phyloP scores from a whole-genome alignment of 345 rosid species.

The Gossypium turneri region DNA sequence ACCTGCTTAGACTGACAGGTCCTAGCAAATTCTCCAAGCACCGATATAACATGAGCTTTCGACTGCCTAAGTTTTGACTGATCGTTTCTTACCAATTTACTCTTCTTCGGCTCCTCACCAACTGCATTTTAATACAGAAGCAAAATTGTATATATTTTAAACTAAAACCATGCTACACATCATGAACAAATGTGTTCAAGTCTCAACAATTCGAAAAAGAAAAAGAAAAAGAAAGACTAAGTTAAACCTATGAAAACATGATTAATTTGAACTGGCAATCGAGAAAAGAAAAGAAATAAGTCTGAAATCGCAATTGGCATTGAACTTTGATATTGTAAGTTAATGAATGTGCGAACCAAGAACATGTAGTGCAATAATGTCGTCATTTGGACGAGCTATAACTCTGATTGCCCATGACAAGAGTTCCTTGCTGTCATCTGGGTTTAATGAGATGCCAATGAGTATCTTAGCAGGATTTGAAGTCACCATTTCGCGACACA shows the following conservation, averaged over 20 bases:
- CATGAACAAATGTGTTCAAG: background rate
- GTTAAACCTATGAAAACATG: background rate
- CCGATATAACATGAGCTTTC: slow-evolving; percentile 77
- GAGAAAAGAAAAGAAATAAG: background rate
- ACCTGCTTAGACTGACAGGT: slow-evolving; percentile 64
- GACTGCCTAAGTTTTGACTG: slow-evolving; percentile 57
- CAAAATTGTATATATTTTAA: background rate
- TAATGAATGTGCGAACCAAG: slow-evolving; percentile 41
- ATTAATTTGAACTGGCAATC: too few species aligned
- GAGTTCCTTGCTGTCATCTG: slow-evolving; percentile 50
- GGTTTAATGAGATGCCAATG: slow-evolving; percentile 63
- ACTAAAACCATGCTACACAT: background rate
- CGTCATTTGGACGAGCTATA: slow-evolving; percentile 70
- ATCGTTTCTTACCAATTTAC: slow-evolving; percentile 28
- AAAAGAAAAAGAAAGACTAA: too few species aligned
- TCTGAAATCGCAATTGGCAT: background rate
- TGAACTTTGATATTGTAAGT: background rate
- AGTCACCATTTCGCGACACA: slow-evolving; percentile 37
- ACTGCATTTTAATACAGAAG: slow-evolving; percentile 26
- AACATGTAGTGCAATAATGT: slow-evolving; percentile 70
- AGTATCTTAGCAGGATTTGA: slow-evolving; percentile 56
- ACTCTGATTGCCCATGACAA: slow-evolving; percentile 78
- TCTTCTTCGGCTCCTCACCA: slow-evolving; percentile 49
- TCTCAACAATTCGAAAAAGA: too few species aligned
- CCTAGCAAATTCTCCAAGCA: slow-evolving; percentile 69